Conservation (phyloP, 805 yeast genomes). For the Jamesozyma jinghongensis region DNA sequence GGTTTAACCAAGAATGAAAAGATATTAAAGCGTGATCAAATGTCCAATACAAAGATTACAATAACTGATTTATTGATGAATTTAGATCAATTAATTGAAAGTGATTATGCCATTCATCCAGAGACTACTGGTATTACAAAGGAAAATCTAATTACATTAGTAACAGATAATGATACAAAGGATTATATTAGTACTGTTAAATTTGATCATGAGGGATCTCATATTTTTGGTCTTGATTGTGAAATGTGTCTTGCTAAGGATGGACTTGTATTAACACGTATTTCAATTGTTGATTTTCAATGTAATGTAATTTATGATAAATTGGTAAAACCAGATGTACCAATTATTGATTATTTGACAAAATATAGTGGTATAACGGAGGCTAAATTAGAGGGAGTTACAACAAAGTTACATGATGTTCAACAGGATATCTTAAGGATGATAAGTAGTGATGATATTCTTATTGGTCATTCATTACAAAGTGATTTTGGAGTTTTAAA, state of each 20-base stretch:
- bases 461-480: slow-evolving; percentile 87
- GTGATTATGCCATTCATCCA: slow-evolving; percentile 57
- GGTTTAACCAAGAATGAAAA: slow-evolving; percentile 51
- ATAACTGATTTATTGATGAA: slow-evolving; percentile 47
- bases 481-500: slow-evolving; percentile 67
- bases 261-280: slow-evolving; percentile 66
- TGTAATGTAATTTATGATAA: slow-evolving; percentile 57
- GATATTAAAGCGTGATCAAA: slow-evolving; percentile 28
- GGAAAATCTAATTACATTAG: slow-evolving; percentile 1
- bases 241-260: slow-evolving; percentile 75
- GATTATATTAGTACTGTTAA: slow-evolving; percentile 46
- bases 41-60: slow-evolving; percentile 31
- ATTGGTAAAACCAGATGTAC: slow-evolving; percentile 67
- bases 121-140: slow-evolving; percentile 14
- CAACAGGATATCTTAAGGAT: slow-evolving; percentile 45
- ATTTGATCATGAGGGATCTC: slow-evolving; percentile 50
- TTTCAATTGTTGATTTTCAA: slow-evolving; percentile 61
- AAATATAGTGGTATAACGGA: slow-evolving; percentile 80
- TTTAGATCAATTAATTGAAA: slow-evolving; percentile 37
- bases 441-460: slow-evolving; percentile 50
- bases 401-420: slow-evolving; percentile 56
- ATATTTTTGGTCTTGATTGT: slow-evolving; percentile 79
- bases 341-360: slow-evolving; percentile 74
- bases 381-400: slow-evolving; percentile 49
- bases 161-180: slow-evolving; percentile 1